A percentile compares a stretch with the other conserved stretches of the same genome.
These are phyloP conservation scores for Penicillium maclennaniae DNA, from an alignment of 495 filamentous ascomycete genomes.

Conservation along the genomic window DNA sequence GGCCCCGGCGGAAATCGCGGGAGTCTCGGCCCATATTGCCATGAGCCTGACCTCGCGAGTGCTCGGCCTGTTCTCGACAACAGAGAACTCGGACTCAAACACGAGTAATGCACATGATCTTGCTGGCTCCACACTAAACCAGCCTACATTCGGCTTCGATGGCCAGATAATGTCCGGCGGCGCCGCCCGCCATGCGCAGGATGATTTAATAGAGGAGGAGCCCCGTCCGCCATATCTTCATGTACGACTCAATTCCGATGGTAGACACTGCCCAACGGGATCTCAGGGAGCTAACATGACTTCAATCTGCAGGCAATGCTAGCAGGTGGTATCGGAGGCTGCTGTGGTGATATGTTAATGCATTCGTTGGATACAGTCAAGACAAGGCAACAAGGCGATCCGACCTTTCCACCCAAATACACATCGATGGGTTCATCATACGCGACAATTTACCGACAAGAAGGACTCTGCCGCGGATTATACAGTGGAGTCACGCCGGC, in stretches of 20 bases:
- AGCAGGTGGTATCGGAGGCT: conserved; percentile 86
- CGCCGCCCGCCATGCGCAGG: conserved; percentile 11
- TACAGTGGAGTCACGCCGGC: conserved; percentile 91
- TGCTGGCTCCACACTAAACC: neutral
- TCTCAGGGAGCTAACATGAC: conserved; percentile 3
- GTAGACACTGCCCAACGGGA: neutral
- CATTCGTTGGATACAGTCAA: conserved; percentile 98
- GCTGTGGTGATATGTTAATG: conserved; percentile 95
- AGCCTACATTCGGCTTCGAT: neutral
- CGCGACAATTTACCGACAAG: conserved; percentile 85
- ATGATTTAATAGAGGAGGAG: conserved; percentile 36
- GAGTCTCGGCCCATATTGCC: conserved; percentile 34
- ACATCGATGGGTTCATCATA: conserved; percentile 85
- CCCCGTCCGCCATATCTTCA: conserved; percentile 61
- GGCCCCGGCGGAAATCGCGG: conserved; percentile 30
- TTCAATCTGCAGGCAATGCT: conserved; percentile 71
- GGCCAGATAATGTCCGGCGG: conserved; percentile 5
- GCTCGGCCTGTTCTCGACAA: conserved; percentile 41
- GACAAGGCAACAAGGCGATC: conserved; percentile 96
- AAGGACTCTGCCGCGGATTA: conserved; percentile 82
- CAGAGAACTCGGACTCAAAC: conserved; percentile 27
- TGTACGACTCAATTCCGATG: conserved; percentile 41
- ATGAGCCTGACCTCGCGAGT: conserved; percentile 48
- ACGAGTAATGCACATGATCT: neutral
- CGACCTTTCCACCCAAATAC: conserved; percentile 85